phyloP scores from a whole-genome alignment of 2,329 filamentous ascomycete species.

The Diaporthe aspalathi region DNA sequence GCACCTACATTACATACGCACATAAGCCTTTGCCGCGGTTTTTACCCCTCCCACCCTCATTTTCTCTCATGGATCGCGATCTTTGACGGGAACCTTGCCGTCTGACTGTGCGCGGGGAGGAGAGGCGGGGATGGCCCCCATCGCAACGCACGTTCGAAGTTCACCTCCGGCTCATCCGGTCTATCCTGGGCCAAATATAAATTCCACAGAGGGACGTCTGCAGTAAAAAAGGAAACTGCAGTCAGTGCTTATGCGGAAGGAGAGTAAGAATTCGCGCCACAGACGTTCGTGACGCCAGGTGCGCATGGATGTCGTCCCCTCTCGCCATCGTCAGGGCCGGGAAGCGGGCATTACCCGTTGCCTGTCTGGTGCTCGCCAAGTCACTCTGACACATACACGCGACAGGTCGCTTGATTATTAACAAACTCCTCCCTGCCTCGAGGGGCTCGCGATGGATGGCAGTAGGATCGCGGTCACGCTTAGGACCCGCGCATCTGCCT shows the following conservation, averaged over 20 bases:
- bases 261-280: neutral
- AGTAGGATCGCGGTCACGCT: conserved; percentile 5
- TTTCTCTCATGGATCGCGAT: neutral
- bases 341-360: neutral
- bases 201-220: neutral
- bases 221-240: neutral
- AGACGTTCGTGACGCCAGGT: neutral
- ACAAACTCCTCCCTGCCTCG: neutral
- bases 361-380: neutral
- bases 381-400: conserved; percentile 2
- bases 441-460: neutral
- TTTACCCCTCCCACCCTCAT: too few species aligned
- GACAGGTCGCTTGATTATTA: neutral
- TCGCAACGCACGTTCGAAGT: neutral
- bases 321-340: neutral
- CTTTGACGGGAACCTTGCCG: conserved; percentile 4
- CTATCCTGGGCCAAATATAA: neutral
- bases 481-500: conserved; percentile 16
- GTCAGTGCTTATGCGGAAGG: neutral
- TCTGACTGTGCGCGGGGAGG: neutral
- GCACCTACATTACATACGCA: neutral
- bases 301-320: neutral
- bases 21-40: neutral
- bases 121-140: neutral
- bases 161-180: neutral